Conservation (phyloP, 164 flowering plant genomes). For the Vitis labrusca region DNA sequence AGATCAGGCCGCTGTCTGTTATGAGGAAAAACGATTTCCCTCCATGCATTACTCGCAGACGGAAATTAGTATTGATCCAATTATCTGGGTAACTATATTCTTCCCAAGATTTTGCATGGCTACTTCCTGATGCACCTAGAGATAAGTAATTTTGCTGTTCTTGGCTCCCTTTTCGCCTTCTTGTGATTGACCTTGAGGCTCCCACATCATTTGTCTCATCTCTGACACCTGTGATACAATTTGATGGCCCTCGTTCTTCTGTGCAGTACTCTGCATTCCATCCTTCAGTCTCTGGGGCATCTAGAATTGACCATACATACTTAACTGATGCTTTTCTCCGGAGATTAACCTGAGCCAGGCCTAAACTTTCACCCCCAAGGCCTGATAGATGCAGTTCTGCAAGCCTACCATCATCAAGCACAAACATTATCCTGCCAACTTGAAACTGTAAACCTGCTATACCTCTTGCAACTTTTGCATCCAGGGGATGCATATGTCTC, state of each 20-base stretch:
- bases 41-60: constrained; percentile 56
- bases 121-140: constrained; percentile 24
- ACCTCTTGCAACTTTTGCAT: constrained; percentile 70
- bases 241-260: constrained; percentile 71
- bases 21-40: constrained; percentile 69
- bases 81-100: constrained; percentile 29
- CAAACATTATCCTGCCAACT: constrained; percentile 59
- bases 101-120: constrained; percentile 16
- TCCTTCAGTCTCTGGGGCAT: constrained; percentile 89
- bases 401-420: constrained; percentile 84
- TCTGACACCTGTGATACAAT: constrained; percentile 70
- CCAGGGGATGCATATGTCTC: constrained; percentile 62
- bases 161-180: constrained; percentile 46
- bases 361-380: constrained; percentile 64
- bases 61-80: constrained; percentile 40
- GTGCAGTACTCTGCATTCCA: constrained; percentile 92
- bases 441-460: constrained; percentile 64
- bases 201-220: constrained; percentile 50
- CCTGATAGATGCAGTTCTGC: constrained; percentile 79
- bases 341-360: constrained; percentile 39
- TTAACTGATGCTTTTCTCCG: constrained; percentile 47
- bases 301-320: constrained; percentile 73
- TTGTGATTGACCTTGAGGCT: constrained; percentile 28
- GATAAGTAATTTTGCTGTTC: constrained; percentile 46
- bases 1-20: constrained; percentile 51